phyloP scores from a whole-genome alignment of 2,329 filamentous ascomycete species.

The Verticillium nubilum region DNA sequence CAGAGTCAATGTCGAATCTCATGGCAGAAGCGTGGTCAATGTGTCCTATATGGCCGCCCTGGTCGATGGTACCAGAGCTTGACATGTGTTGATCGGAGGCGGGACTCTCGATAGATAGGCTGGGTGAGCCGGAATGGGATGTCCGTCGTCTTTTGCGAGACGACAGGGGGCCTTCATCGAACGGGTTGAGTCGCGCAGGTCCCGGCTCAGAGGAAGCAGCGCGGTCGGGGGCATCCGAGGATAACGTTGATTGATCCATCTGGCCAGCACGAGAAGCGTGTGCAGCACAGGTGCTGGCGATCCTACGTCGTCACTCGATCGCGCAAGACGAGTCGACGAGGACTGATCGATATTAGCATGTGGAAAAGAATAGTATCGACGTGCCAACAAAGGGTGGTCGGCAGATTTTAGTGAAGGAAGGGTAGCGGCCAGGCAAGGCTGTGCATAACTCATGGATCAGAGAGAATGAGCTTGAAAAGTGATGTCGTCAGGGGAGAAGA shows the following conservation, averaged over 20 bases:
- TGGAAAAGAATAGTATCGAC: slow-evolving; percentile 22
- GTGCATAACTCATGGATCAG: not conserved
- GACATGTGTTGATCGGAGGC: slow-evolving; percentile 24
- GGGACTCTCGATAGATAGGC: slow-evolving; percentile 42
- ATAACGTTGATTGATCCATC: slow-evolving; percentile 48
- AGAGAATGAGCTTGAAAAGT: not conserved
- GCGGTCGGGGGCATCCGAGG: slow-evolving; percentile 49
- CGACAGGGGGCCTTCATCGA: slow-evolving; percentile 51
- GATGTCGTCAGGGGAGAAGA: not conserved
- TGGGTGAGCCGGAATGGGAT: slow-evolving; percentile 49
- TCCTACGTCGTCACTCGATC: slow-evolving; percentile 45
- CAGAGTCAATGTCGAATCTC: slow-evolving; percentile 33
- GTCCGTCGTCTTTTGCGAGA: slow-evolving; percentile 59
- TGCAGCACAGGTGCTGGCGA: slow-evolving; percentile 35
- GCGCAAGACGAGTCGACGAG: slow-evolving; percentile 49
- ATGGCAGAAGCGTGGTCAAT: slow-evolving; percentile 26
- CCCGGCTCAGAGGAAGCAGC: slow-evolving; percentile 57
- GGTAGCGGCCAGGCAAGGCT: slow-evolving; percentile 1
- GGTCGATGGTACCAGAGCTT: slow-evolving; percentile 21
- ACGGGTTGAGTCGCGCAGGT: slow-evolving; percentile 59
- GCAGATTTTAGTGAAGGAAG: slow-evolving; percentile 8
- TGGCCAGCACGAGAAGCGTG: slow-evolving; percentile 33
- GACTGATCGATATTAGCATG: slow-evolving; percentile 52
- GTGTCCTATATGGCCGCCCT: slow-evolving; percentile 13
- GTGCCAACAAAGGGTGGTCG: slow-evolving; percentile 5